A percentile compares a stretch with the other conserved stretches of the same genome.
phyloP scores from a whole-genome alignment of 2,329 filamentous ascomycete species.

The Colletotrichum magnum region DNA sequence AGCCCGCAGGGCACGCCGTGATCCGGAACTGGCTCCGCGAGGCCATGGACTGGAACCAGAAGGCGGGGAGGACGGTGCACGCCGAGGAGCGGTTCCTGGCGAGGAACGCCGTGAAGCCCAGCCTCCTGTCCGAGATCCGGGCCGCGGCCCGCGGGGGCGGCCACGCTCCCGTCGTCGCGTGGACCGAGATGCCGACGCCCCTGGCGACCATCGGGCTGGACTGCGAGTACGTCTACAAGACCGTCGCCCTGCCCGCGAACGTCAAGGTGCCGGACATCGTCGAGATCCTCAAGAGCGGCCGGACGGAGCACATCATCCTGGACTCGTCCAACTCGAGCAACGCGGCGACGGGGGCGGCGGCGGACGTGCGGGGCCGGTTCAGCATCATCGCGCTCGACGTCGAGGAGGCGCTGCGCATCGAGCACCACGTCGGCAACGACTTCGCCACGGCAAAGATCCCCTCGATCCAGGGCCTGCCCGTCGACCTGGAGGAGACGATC shows the following conservation, averaged over 20 bases:
- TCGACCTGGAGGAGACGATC: conserved; percentile 47
- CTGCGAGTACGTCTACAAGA: conserved; percentile 55
- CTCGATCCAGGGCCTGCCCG: conserved; percentile 22
- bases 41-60: conserved; percentile 72
- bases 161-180: conserved; percentile 19
- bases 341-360: conserved; percentile 53
- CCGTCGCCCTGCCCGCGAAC: conserved; percentile 59
- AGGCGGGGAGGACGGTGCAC: conserved; percentile 44
- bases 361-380: conserved; percentile 71
- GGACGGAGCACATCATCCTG: conserved; percentile 66
- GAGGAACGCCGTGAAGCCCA: conserved; percentile 50
- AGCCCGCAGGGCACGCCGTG: conserved; percentile 73
- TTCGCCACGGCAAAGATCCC: conserved; percentile 51
- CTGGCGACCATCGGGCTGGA: conserved; percentile 49
- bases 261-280: conserved; percentile 69
- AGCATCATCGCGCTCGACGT: conserved; percentile 82
- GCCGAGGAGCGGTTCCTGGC: conserved; percentile 45
- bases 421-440: conserved; percentile 67
- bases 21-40: conserved; percentile 83
- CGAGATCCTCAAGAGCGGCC: conserved; percentile 60
- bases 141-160: conserved; percentile 4
- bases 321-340: conserved; percentile 71
- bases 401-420: conserved; percentile 67
- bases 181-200: conserved; percentile 28
- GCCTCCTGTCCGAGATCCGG: conserved; percentile 49